A percentile compares a stretch with the other conserved stretches of the same genome.
These are phyloP conservation scores for Chrysopogon serrulatus DNA, from an alignment of 176 grass and related monocot species.

Conservation along the genomic window DNA sequence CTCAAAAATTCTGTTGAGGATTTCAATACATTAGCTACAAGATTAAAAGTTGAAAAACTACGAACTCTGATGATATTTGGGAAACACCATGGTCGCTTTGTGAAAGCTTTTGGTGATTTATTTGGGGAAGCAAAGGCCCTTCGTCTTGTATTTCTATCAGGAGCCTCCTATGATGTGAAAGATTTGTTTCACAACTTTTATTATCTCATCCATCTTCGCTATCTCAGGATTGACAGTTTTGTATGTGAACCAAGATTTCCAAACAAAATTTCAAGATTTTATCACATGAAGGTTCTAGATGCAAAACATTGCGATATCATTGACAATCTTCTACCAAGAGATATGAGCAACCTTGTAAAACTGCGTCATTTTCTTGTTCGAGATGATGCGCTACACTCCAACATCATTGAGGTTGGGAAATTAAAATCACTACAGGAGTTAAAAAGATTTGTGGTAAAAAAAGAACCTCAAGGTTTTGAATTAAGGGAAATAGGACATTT, in stretches of 20 bases:
- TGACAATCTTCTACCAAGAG: not conserved
- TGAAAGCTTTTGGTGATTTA: not conserved
- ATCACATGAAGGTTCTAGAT: slow-evolving; percentile 1
- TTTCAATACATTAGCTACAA: not conserved
- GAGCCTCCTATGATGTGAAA: not conserved
- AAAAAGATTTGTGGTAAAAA: not conserved
- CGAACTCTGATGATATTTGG: not conserved
- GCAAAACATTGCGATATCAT: not conserved
- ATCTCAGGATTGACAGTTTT: not conserved
- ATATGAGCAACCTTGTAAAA: not conserved
- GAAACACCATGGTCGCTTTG: not conserved
- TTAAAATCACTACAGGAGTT: not conserved
- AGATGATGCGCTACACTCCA: not conserved
- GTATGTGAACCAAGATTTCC: accelerated
- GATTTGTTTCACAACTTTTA: not conserved
- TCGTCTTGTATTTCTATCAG: not conserved
- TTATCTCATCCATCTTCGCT: not conserved
- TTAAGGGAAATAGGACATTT: not conserved
- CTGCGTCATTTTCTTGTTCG: not conserved
- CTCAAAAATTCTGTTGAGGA: not conserved
- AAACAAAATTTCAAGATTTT: not conserved
- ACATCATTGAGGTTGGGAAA: not conserved
- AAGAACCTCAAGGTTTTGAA: not conserved
- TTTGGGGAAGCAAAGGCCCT: not conserved
- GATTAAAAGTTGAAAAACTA: not conserved